A percentile compares a stretch with the other conserved stretches of the same genome.
Evolutionary conservation across 345 rosid genomes (phyloP).

Genomic region (Syzygium grande): DNA sequence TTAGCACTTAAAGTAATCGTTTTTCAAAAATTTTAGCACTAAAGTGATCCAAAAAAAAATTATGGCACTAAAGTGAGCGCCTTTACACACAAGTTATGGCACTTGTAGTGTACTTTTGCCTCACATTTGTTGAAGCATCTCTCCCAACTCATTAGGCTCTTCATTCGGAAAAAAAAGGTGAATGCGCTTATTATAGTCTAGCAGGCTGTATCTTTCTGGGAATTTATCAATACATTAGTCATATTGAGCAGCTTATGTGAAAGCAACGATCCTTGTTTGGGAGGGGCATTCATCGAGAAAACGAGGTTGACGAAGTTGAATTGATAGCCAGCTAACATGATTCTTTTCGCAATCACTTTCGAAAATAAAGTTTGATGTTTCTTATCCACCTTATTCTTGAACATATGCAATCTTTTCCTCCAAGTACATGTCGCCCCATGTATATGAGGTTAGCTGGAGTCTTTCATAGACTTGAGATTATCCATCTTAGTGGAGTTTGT

Average conservation of each 20-base stretch:
- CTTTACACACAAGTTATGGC: too few relatives aligned
- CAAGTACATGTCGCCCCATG: neutral
- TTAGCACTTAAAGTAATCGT: too few relatives aligned
- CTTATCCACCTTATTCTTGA: neutral
- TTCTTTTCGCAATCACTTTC: neutral
- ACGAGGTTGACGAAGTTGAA: neutral
- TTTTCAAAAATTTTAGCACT: too few relatives aligned
- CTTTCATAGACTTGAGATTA: neutral
- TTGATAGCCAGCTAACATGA: neutral
- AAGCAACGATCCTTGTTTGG: neutral
- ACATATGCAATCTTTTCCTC: neutral
- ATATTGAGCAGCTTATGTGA: neutral
- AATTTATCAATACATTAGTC: neutral
- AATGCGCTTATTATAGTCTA: too few relatives aligned
- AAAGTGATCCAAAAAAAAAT: too few relatives aligned
- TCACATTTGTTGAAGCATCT: neutral
- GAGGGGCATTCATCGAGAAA: neutral
- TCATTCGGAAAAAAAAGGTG: neutral
- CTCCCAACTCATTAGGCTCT: neutral
- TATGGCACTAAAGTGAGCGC: too few relatives aligned
- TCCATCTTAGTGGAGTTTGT: neutral
- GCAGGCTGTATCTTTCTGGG: neutral
- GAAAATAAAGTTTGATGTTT: neutral
- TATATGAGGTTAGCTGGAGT: neutral
- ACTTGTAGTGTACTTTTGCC: too few relatives aligned